phyloP scores from a whole-genome alignment of 2,329 filamentous ascomycete genomes.

The Talaromyces sp. region DNA sequence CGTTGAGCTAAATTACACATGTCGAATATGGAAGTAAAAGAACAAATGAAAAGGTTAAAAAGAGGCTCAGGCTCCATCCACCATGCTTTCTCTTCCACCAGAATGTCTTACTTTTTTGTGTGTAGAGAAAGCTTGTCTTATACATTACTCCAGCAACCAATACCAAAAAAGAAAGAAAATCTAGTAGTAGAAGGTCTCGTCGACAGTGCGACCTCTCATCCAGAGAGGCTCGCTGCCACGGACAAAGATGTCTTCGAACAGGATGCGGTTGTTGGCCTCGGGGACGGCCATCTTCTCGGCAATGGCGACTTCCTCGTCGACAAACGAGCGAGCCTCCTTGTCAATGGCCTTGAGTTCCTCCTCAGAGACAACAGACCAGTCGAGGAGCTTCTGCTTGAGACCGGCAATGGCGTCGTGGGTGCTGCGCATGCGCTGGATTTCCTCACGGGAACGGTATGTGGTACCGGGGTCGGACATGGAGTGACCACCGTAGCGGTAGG shows the following conservation, averaged over 20 bases:
- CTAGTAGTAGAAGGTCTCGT: constrained; percentile 85
- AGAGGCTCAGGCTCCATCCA: neutral
- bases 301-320: constrained; percentile 83
- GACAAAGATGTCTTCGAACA: constrained; percentile 97
- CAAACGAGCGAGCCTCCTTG: constrained; percentile 79
- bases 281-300: constrained; percentile 84
- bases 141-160: neutral
- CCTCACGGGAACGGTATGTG: constrained; percentile 97
- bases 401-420: constrained; percentile 98
- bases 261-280: constrained; percentile 70
- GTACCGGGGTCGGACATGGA: constrained; percentile 99
- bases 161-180: constrained; percentile 9
- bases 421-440: constrained; percentile 98
- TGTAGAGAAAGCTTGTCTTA: neutral
- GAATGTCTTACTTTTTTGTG: neutral
- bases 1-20: constrained; percentile 2
- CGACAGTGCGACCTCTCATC: constrained; percentile 77
- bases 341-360: constrained; percentile 95
- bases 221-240: constrained; percentile 79
- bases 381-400: constrained; percentile 94
- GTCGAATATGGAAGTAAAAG: constrained; percentile 12
- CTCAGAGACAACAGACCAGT: constrained; percentile 87
- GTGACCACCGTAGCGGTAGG: constrained; percentile 98
- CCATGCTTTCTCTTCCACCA: neutral
- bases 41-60: constrained; percentile 6